phyloP scores from a whole-genome alignment of 2,329 filamentous ascomycete genomes.

The Alternaria sp. region DNA sequence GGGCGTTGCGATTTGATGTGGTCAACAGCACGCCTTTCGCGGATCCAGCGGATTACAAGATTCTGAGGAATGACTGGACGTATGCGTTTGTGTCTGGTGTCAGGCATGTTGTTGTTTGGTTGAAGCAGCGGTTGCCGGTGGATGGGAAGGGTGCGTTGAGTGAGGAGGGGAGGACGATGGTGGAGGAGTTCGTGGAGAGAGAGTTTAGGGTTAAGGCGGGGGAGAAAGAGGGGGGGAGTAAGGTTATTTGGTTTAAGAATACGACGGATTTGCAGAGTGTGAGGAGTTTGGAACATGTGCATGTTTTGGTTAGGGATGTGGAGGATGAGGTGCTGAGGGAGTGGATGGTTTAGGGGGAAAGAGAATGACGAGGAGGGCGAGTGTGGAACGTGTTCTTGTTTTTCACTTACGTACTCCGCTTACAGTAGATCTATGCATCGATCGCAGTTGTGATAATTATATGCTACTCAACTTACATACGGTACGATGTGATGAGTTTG shows the following conservation, averaged over 20 bases:
- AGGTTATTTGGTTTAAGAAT: conserved; percentile 70
- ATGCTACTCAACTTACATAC: neutral
- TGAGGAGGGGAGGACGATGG: conserved; percentile 30
- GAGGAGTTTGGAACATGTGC: conserved; percentile 70
- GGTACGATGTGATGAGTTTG: neutral
- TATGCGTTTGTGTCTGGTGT: conserved; percentile 64
- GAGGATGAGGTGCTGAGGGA: conserved; percentile 56
- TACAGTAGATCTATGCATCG: accelerated
- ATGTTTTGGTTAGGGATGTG: conserved; percentile 77
- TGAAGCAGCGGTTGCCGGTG: conserved; percentile 44
- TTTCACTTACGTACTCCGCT: neutral
- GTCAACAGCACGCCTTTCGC: conserved; percentile 60
- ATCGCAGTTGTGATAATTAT: neutral
- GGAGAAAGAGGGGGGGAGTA: conserved; percentile 49
- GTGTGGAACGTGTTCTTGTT: too few species aligned
- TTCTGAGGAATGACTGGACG: conserved; percentile 68
- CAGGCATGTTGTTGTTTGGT: conserved; percentile 64
- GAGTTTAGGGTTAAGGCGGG: conserved; percentile 55
- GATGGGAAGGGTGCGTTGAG: conserved; percentile 42
- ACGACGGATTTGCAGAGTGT: conserved; percentile 67
- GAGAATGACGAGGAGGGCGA: too few species aligned
- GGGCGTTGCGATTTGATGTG: conserved; percentile 48
- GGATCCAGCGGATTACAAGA: conserved; percentile 60
- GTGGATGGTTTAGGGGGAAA: conserved; percentile 10
- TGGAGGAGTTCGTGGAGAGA: conserved; percentile 41